phyloP scores from a whole-genome alignment of 2,329 filamentous ascomycete genomes.

The Elsinoe arachidis region DNA sequence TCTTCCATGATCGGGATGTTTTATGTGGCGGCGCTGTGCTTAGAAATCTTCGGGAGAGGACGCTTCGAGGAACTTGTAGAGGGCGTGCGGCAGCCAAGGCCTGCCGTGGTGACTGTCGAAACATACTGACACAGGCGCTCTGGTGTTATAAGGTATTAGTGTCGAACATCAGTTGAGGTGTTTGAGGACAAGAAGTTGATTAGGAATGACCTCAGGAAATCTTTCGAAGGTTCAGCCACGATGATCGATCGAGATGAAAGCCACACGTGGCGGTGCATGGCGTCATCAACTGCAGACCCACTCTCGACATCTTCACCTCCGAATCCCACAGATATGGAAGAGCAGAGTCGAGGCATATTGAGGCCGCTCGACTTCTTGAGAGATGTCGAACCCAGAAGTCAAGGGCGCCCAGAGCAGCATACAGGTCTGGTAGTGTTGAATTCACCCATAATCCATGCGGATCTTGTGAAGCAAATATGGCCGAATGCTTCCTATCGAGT shows the following conservation, averaged over 20 bases:
- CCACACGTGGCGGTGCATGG: not conserved
- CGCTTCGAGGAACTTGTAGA: conserved; percentile 33
- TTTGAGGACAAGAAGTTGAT: not conserved
- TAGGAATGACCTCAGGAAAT: conserved; percentile 15
- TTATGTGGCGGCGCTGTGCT: conserved; percentile 52
- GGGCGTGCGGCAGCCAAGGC: conserved; percentile 26
- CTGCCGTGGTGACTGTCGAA: conserved; percentile 42
- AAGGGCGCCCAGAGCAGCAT: conserved; percentile 12
- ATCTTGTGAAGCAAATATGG: conserved; percentile 41
- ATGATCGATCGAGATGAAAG: too few species aligned
- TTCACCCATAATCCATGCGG: conserved; percentile 48
- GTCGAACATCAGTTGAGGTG: not conserved
- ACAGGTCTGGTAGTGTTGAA: conserved; percentile 51
- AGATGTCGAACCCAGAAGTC: not conserved
- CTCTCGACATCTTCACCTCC: too few species aligned
- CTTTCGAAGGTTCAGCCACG: conserved; percentile 15
- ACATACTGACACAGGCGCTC: conserved; percentile 36
- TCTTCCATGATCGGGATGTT: conserved; percentile 76
- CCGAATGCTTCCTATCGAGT: conserved; percentile 54
- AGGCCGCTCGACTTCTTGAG: conserved; percentile 13
- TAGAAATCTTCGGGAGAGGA: conserved; percentile 41
- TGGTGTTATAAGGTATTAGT: not conserved
- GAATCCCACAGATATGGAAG: not conserved
- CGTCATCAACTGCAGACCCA: not conserved
- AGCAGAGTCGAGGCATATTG: not conserved